phyloP scores from a whole-genome alignment of 2,329 filamentous ascomycete genomes.

The Eurotiales sp. region DNA sequence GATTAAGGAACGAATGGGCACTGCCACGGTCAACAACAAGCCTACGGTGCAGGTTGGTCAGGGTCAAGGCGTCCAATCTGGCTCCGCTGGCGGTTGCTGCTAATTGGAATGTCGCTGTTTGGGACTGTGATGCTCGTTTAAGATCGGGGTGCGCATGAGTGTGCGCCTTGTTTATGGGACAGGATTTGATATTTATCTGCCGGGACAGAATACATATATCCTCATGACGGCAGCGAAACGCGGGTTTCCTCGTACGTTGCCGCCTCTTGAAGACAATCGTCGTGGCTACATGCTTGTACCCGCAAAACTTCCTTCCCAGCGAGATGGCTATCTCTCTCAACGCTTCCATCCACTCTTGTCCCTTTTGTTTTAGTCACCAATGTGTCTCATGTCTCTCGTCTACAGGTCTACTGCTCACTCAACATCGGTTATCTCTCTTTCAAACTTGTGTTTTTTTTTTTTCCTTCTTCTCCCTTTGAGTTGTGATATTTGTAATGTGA shows the following conservation, averaged over 20 bases:
- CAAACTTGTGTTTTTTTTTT: too few relatives aligned
- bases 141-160: slow-evolving; percentile 17
- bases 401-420: slow-evolving; percentile 11
- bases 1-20: slow-evolving; percentile 99
- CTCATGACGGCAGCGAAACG: not conserved
- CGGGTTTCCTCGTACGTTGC: not conserved
- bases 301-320: not conserved
- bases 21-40: slow-evolving; percentile 96
- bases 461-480: not conserved
- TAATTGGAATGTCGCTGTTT: slow-evolving; percentile 49
- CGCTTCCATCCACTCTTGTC: slow-evolving; percentile 5
- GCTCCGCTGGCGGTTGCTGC: slow-evolving; percentile 84
- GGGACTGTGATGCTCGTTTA: not conserved
- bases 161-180: slow-evolving; percentile 19
- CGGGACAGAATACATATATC: not conserved
- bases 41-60: slow-evolving; percentile 93
- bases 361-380: slow-evolving; percentile 5
- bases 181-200: slow-evolving; percentile 22
- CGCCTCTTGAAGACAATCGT: not conserved
- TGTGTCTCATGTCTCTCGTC: slow-evolving; percentile 16
- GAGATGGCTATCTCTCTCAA: not conserved
- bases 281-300: not conserved
- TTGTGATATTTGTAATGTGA: slow-evolving; percentile 14
- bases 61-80: slow-evolving; percentile 88
- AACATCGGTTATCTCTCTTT: slow-evolving; percentile 2